Base-by-base conservation (phyloP, 2,329 filamentous ascomycete genomes). In the Dactylonectria macrodidyma region DNA sequence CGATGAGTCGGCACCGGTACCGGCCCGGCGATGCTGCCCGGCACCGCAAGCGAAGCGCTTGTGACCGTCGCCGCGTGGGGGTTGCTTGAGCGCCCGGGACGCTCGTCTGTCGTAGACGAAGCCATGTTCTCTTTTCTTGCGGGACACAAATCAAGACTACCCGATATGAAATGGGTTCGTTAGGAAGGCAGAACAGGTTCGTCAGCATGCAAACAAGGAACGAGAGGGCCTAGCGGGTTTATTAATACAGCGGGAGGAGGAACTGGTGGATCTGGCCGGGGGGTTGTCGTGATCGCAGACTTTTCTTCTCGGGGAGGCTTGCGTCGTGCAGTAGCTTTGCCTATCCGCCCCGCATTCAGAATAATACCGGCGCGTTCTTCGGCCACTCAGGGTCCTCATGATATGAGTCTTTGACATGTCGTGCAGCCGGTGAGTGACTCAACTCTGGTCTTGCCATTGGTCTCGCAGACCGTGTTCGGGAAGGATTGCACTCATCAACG, bases 241-340 rank as follows among this genome's bases (percentile, higher is more conserved):
- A 41, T 51, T 62, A 62, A 62, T 11, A 38, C 26, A 30, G 26
- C 26, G 26, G 26, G 16, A 61, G 51, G 12, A 3, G 36, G 51
- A 50, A 26, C 47, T 19, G 16, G n/a, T 33, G 34, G 34, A 30
- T 19, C 14, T 7, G 33, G 26, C 34, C 16, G 22, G 44, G 24
- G 38, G 30, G 48, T 64, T 75, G 71, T 75, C 69, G 73, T 75
- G 73, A 75, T 75, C 52, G 69, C 72, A 74, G 72, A 75, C 64
- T 70, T 67, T 72, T 69, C 64, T 70, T 67, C 71, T 69, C 66
- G 44, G 56, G 65, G 36, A 50, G 58, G 47, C 30, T 47, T 44
- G 62, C 60, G 55, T 30, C 65, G 57, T 64, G 57, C 56, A 65
- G 57, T 58, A 54, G 55, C 19, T 19, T 26, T 24, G 36, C 34